Evolutionary conservation across 495 filamentous ascomycete genomes (phyloP).

Genomic region (Neurospora discreta): DNA sequence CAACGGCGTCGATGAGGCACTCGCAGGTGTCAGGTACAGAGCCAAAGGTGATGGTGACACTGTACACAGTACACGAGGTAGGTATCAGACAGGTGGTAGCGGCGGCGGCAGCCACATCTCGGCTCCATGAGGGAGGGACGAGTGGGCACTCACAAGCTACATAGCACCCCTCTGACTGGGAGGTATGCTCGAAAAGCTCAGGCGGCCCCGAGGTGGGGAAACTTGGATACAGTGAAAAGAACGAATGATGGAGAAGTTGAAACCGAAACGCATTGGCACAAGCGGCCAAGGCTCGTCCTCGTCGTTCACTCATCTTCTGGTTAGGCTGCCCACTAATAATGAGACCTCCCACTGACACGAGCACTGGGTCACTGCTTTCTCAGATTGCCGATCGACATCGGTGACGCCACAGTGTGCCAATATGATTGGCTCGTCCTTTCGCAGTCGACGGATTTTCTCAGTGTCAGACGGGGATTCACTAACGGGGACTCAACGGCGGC

Average conservation of each 20-base stretch:
- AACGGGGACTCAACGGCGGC: background rate
- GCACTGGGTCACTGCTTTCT: background rate
- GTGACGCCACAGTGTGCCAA: constrained; percentile 8
- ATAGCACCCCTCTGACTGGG: background rate
- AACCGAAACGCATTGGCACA: background rate
- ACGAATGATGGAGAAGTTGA: background rate
- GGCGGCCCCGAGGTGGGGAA: background rate
- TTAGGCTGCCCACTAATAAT: background rate
- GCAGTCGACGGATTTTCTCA: background rate
- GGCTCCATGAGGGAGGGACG: background rate
- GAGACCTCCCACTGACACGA: background rate
- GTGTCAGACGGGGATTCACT: background rate
- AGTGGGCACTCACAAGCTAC: background rate
- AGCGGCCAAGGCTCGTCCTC: background rate
- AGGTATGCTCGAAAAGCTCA: background rate
- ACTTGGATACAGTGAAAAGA: background rate
- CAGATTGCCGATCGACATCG: constrained; percentile 11
- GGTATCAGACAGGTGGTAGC: background rate
- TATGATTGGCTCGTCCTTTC: constrained; percentile 2
- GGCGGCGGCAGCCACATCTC: background rate
- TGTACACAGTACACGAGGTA: too few species aligned
- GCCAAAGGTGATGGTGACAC: background rate
- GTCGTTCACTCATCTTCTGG: background rate
- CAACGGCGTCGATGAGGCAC: background rate
- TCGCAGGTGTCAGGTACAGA: background rate